phyloP scores from a whole-genome alignment of 495 filamentous ascomycete species.

The Talaromyces wortmannii region DNA sequence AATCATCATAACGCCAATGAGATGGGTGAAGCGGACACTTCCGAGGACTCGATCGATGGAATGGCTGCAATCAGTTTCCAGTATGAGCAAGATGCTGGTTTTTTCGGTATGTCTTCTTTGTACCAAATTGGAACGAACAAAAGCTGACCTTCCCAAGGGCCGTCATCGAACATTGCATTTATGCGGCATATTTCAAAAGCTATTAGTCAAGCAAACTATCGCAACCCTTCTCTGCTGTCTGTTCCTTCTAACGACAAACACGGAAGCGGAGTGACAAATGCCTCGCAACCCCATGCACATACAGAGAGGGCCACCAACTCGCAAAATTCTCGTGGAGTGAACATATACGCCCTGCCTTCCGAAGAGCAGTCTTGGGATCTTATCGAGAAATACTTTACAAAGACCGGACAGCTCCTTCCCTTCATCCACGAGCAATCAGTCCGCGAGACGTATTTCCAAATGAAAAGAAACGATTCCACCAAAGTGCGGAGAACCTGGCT shows the following conservation, averaged over 20 bases:
- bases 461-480: conserved; percentile 19
- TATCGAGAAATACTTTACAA: conserved; percentile 27
- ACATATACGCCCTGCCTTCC: conserved; percentile 19
- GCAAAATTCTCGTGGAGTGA: background rate
- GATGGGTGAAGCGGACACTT: background rate
- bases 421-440: conserved; percentile 30
- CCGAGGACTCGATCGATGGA: conserved; percentile 30
- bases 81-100: conserved; percentile 38
- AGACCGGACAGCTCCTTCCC: conserved; percentile 33
- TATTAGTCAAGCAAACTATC: conserved; percentile 4
- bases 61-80: conserved; percentile 35
- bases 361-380: conserved; percentile 13
- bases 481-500: conserved; percentile 49
- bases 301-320: background rate
- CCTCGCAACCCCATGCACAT: conserved; percentile 14
- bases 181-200: conserved; percentile 27
- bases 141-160: conserved; percentile 14
- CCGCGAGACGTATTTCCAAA: conserved; percentile 25
- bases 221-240: background rate
- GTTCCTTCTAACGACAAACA: background rate
- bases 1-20: background rate
- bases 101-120: conserved; percentile 28
- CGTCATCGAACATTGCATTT: conserved; percentile 44
- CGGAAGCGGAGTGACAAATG: conserved; percentile 14
- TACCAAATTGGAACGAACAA: conserved; percentile 7